phyloP scores from a whole-genome alignment of 163 green algal genomes.

The Scenedesmus sp. region DNA sequence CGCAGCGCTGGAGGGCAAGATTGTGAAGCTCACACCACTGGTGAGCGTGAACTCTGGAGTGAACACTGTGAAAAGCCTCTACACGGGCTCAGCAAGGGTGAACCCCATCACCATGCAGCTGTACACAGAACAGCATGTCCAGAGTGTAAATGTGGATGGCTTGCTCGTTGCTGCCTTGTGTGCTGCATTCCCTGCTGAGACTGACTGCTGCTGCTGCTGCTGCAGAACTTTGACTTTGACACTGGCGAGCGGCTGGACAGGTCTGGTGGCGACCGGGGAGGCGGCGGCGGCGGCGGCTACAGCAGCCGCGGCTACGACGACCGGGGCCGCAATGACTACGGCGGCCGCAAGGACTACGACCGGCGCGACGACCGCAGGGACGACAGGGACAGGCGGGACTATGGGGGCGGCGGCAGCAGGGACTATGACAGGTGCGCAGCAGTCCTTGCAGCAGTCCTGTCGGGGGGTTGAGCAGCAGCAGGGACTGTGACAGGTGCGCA shows the following conservation, averaged over 20 bases:
- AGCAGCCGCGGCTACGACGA: neutral
- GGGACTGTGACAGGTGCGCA: neutral
- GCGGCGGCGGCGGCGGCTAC: neutral
- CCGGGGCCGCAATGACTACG: neutral
- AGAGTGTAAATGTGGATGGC: neutral
- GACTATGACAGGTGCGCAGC: neutral
- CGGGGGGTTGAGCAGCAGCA: no score
- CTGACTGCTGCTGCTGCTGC: slow-evolving; percentile 33
- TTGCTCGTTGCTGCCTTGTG: neutral
- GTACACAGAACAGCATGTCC: neutral
- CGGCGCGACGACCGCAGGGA: neutral
- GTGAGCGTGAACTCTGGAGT: neutral
- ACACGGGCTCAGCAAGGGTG: no score
- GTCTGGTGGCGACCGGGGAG: neutral
- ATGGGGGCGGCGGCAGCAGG: neutral
- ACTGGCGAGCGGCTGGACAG: slow-evolving; percentile 32
- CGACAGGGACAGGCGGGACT: neutral
- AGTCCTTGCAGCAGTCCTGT: no score
- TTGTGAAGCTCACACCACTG: slow-evolving; percentile 45
- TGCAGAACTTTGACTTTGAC: slow-evolving; percentile 38
- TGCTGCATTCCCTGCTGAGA: slow-evolving; percentile 2
- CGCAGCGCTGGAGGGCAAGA: slow-evolving; percentile 29
- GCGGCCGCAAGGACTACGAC: slow-evolving; percentile 9
- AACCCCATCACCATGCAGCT: neutral
- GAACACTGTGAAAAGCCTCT: neutral